phyloP scores from a whole-genome alignment of 2,329 filamentous ascomycete species.

The Raffaelea ambrosiae region DNA sequence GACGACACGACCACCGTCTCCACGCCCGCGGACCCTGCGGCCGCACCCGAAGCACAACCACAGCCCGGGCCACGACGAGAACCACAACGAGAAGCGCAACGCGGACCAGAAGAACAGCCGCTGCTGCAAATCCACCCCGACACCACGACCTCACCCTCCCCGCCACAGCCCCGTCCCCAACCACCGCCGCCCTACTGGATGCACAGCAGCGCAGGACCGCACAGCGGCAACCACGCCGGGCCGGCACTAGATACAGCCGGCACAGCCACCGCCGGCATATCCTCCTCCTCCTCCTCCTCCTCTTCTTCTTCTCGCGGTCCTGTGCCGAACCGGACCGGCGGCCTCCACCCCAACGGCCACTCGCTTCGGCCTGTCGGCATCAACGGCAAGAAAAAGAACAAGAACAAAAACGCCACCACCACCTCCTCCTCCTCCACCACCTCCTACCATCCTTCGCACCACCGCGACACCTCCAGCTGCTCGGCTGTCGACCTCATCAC shows the following conservation, averaged over 20 bases:
- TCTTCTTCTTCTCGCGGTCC: too few relatives aligned
- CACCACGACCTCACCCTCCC: background rate
- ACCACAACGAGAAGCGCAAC: background rate
- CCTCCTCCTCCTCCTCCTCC: background rate
- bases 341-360: too few relatives aligned
- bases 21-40: background rate
- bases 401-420: too few relatives aligned
- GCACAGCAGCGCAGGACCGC: constrained; percentile 6
- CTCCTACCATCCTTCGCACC: constrained; percentile 1
- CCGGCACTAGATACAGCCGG: too few relatives aligned
- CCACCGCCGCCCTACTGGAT: constrained; percentile 12
- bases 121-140: background rate
- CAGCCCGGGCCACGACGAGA: background rate
- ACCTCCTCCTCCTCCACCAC: background rate
- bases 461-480: constrained; percentile 8
- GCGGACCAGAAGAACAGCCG: background rate
- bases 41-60: background rate
- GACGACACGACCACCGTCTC: background rate
- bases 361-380: too few relatives aligned
- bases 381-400: too few relatives aligned
- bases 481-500: constrained; percentile 32
- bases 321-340: too few relatives aligned
- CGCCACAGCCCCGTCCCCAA: background rate
- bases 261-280: background rate
- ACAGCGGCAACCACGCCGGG: background rate